Evolutionary conservation across 257 asterid genomes (phyloP), one percentile per base, ranked within the genome.

Genomic region (Ajuga chamaepitys): DNA sequence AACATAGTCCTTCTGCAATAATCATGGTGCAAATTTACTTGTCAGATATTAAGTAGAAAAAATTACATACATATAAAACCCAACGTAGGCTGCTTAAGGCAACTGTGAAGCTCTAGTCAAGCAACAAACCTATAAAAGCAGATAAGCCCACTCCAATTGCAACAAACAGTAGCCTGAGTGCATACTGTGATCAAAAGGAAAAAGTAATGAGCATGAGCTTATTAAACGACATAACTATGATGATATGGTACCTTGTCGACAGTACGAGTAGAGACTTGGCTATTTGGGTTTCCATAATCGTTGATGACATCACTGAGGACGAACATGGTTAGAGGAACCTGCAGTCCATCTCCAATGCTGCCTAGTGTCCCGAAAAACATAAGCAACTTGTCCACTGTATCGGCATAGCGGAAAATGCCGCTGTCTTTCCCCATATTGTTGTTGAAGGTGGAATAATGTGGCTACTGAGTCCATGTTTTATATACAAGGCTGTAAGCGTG

Each of bases 301-400:
- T 89, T 89, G 73, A 89, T 89, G 0, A 87, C 94, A 25, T 60
- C 72, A 59, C 97, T 89, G 13, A 89, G 88, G 28, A 89, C 87
- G 64, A 66, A 89, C 97, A 89, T 89, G 78, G 52, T 85, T 11
- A 89, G 85, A 25, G 97, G 95, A 70, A 89, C 63, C 63, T 89
- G 97, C 68, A 89, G 35, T n/a, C 97, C 97, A 83, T 89, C 97
- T 71, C 97, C 97, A 16, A 89, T 80, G 77, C 97, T 83, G 5
- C 97, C 97, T 64, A 89, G 59, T 8, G 88, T 80, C 24, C 97
- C 97, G 2, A 87, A 70, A 1, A 78, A 75, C 94, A 89, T 89
- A 30, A 86, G 75, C 58, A 87, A 0, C 71, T 85, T 89, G 78
- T 89, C 97, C 17, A 37, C 61, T 50, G 74, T 42, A 48, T 89